Base-by-base conservation (phyloP, 441 rosid species). In the Euphorbia schlechtendalii region DNA sequence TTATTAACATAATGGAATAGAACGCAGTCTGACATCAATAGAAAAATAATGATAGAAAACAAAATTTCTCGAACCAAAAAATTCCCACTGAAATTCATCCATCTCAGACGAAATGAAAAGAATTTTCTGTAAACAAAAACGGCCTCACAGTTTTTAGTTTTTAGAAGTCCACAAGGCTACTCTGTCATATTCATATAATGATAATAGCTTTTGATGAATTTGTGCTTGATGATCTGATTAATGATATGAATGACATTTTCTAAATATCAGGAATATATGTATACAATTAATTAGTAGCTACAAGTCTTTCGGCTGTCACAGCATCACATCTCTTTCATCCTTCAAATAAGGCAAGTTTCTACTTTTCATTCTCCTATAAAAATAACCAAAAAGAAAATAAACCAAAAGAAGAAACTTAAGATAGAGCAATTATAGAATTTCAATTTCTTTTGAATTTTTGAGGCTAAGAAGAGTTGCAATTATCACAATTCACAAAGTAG, bases 381-480 rank as follows among this genome's bases (percentile, higher is more conserved):
- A 8, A 4, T 8, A 5, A 38, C 11, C 1, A 38, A 38, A 15
- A 8, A 15, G 40, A 17, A 10, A 5, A 32, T 32, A 15, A 46
- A 46, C 3, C 15, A 17, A 8, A 46, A 15, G 17, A 15, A 3
- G 3, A 14, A 53, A 18, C 41, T 38, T 52, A 4, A 51, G 51
- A 6, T 38, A 56, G 10, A 48, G 34, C 11, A 43, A 8, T 38
- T 60, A 4, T 34, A 6, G 52, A 10, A 24, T 10, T 22, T 14
- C 56, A 63, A 49, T 17, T 49, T 20, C 49, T 64, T 32, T 43
- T 9, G 18, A 21, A 38, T 65, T 40, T 65, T 60, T n/a, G 55
- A 51, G 69, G 6, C 40, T 25, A 10, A 27, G 54, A 56, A 25
- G 12, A 51, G 55, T 48, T 48, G 22, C 53, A 48, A 48, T 1